Conservation (phyloP, 139 green algal genomes). For the Eudorina sp. region DNA sequence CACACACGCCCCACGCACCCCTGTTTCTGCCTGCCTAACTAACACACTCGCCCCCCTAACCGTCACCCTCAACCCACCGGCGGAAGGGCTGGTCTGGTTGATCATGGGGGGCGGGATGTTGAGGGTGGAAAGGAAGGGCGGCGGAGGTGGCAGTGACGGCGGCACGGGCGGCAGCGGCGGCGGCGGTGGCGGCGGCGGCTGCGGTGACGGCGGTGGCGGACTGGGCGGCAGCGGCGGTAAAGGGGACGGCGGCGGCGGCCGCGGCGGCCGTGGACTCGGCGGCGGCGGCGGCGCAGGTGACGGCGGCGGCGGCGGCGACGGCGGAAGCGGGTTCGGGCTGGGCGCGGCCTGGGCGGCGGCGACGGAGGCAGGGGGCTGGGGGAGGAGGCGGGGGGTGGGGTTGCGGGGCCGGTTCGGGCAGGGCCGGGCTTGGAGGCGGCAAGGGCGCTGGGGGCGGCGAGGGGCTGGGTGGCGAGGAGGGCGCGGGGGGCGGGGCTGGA, state of each 20-base stretch:
- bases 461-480: background rate
- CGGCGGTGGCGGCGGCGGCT: background rate
- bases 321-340: background rate
- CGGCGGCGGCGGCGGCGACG: background rate
- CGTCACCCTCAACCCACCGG: background rate
- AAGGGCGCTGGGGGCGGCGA: background rate
- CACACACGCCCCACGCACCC: too few relatives aligned
- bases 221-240: too few relatives aligned
- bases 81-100: background rate
- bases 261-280: too few relatives aligned
- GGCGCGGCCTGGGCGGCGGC: background rate
- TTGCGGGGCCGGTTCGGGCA: background rate
- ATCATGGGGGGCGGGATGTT: background rate
- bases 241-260: too few relatives aligned
- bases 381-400: background rate
- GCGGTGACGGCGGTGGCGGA: background rate
- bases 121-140: conserved; percentile 14
- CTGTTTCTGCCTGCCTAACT: too few relatives aligned
- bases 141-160: background rate
- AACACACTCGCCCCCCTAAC: too few relatives aligned
- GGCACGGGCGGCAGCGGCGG: background rate
- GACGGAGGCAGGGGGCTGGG: background rate
- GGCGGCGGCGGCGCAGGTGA: background rate
- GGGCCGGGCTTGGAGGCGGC: background rate
- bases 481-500: too few relatives aligned